Conservation (phyloP, 805 yeast species). For the Yarrowia sp. region DNA sequence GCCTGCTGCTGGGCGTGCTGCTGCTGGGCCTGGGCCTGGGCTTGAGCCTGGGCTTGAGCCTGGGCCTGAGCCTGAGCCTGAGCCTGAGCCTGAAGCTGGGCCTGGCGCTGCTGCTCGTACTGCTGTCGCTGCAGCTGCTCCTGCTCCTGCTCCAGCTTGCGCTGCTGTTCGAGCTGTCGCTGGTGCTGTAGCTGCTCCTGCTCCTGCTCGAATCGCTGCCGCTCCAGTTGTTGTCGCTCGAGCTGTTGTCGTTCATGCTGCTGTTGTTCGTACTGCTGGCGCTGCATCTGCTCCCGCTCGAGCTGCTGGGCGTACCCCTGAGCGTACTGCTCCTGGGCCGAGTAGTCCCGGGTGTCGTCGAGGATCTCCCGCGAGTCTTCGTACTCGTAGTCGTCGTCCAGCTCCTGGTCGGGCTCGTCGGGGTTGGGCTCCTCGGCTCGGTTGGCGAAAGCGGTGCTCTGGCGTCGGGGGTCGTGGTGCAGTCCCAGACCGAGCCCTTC, state of each 20-base stretch:
- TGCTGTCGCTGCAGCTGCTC: constrained; percentile 18
- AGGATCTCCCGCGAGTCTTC: constrained; percentile 23
- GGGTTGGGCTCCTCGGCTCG: constrained; percentile 34
- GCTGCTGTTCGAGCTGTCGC: constrained; percentile 19
- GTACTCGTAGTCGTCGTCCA: constrained; percentile 35
- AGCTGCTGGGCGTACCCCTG: constrained; percentile 41
- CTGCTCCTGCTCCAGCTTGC: constrained; percentile 16
- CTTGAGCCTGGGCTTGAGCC: constrained; percentile 40
- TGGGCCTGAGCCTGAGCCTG: constrained; percentile 33
- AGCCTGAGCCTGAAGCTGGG: constrained; percentile 26
- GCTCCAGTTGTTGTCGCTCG: neutral
- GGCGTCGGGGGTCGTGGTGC: constrained; percentile 19
- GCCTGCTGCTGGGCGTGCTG: constrained; percentile 39
- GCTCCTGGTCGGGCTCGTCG: constrained; percentile 36
- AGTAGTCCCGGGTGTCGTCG: constrained; percentile 5
- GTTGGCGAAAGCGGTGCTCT: constrained; percentile 21
- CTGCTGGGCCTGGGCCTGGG: constrained; percentile 41
- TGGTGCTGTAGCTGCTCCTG: constrained; percentile 24
- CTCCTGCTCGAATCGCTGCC: constrained; percentile 23
- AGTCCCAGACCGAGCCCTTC: constrained; percentile 11
- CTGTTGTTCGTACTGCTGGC: constrained; percentile 9
- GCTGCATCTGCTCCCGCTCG: constrained; percentile 18
- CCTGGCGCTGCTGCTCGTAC: constrained; percentile 24
- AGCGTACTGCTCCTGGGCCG: constrained; percentile 18
- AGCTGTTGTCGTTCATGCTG: constrained; percentile 4